phyloP scores from a whole-genome alignment of 352 stramenopile genomes.

The Pythium phragmitis region DNA sequence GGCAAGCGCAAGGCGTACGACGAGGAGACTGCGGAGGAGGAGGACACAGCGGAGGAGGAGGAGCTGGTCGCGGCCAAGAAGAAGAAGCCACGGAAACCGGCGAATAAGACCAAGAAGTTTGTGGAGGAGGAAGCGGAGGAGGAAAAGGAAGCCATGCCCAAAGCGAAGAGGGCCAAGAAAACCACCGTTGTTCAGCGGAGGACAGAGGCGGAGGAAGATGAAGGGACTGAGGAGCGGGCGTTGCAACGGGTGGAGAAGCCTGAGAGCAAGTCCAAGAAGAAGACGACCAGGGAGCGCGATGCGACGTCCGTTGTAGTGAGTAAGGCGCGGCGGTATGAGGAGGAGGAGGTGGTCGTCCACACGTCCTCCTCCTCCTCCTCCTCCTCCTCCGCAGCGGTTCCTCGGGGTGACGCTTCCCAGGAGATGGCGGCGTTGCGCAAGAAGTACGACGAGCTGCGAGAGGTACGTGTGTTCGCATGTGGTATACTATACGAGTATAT shows the following conservation, averaged over 20 bases:
- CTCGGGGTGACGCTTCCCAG: neutral
- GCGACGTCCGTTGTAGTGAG: neutral
- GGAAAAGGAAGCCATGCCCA: constrained; percentile 15
- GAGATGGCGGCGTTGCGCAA: constrained; percentile 26
- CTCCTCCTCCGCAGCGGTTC: neutral
- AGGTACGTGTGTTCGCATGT: constrained; percentile 25
- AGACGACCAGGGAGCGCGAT: constrained; percentile 3
- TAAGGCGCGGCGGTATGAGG: constrained; percentile 16
- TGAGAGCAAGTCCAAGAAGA: constrained; percentile 6
- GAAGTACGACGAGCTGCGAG: constrained; percentile 51
- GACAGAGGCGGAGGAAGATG: constrained; percentile 8
- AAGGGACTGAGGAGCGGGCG: neutral
- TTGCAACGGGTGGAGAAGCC: neutral
- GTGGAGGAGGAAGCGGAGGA: constrained; percentile 19
- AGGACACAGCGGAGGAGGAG: constrained; percentile 11
- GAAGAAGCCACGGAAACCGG: constrained; percentile 25
- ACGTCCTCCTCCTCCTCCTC: constrained; percentile 4
- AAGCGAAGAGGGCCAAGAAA: constrained; percentile 15
- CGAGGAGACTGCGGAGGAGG: constrained; percentile 9
- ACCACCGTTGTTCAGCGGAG: constrained; percentile 1
- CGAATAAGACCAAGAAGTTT: constrained; percentile 4
- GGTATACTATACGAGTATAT: neutral
- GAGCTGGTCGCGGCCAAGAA: constrained; percentile 16
- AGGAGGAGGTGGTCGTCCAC: constrained; percentile 11
- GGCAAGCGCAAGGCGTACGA: constrained; percentile 16